Evolutionary conservation across 2,329 filamentous ascomycete species (phyloP).

Genomic region (Colletotrichum filicis): DNA sequence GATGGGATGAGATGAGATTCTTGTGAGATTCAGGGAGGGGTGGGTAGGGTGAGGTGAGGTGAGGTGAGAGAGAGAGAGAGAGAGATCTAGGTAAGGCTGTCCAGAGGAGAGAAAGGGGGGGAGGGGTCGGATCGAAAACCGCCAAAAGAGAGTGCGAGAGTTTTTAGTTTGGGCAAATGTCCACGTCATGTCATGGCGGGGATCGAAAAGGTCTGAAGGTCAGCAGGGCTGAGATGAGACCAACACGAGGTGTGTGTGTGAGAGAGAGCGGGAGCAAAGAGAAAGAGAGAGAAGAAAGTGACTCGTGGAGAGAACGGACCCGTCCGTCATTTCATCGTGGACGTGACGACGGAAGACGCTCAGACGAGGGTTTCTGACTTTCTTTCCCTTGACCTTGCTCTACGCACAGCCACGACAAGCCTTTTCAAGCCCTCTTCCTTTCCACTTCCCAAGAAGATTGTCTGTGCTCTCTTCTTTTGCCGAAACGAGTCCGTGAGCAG

Average conservation of each 20-base stretch:
- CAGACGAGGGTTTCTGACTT: not conserved
- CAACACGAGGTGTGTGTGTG: constrained; percentile 11
- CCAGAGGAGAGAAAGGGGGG: no score
- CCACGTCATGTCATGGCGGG: constrained; percentile 4
- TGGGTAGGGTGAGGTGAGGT: not conserved
- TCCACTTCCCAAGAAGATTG: not conserved
- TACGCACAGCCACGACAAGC: not conserved
- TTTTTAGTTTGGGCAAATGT: not conserved
- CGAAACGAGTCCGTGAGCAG: not conserved
- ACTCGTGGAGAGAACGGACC: not conserved
- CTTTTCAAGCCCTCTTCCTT: no score
- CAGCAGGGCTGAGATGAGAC: constrained; percentile 32
- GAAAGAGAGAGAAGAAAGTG: not conserved
- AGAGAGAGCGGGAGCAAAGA: no score
- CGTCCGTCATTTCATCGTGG: not conserved
- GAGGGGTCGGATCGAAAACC: not conserved
- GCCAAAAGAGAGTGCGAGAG: not conserved
- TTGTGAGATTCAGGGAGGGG: not conserved
- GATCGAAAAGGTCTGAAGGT: not conserved
- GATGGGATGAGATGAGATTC: constrained; percentile 21
- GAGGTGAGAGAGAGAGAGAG: no score
- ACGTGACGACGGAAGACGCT: not conserved
- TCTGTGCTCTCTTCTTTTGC: not conserved
- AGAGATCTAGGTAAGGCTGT: no score
- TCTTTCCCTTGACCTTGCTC: not conserved